Conservation (phyloP, 176 grass and related monocot genomes). For the Thinopyrum elongatum region DNA sequence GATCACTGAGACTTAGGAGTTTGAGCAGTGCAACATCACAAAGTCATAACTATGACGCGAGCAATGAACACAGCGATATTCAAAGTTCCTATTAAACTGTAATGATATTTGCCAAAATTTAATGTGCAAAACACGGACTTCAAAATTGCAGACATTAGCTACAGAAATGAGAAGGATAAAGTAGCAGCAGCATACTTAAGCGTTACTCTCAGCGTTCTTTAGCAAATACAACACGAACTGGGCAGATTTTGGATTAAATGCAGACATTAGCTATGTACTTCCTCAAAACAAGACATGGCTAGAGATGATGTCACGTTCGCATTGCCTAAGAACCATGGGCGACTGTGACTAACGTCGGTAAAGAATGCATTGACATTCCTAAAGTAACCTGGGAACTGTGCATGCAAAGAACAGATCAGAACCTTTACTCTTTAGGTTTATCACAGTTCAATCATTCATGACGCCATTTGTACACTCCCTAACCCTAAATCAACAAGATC, state of each 20-base stretch:
- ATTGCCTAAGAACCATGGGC: too few relatives aligned
- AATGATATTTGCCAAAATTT: neutral
- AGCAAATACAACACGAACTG: too few relatives aligned
- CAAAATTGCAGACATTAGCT: neutral
- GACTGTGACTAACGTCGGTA: too few relatives aligned
- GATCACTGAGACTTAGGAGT: neutral
- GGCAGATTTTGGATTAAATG: neutral
- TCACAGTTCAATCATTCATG: neutral
- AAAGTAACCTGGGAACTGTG: constrained; percentile 20
- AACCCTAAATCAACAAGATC: neutral
- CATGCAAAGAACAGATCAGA: constrained; percentile 9
- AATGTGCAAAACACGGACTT: neutral
- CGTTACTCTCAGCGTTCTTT: too few relatives aligned
- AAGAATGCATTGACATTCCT: constrained; percentile 21
- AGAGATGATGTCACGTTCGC: too few relatives aligned
- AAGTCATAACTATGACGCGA: neutral
- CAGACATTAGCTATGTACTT: too few relatives aligned
- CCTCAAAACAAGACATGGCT: too few relatives aligned
- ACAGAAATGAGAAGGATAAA: neutral
- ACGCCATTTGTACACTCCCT: neutral
- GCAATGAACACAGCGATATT: neutral
- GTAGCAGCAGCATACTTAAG: too few relatives aligned
- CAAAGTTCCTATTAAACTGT: neutral
- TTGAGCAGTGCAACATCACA: neutral
- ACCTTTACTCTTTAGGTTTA: constrained; percentile 42